phyloP scores from a whole-genome alignment of 768 basidiomycete genomes.

The Filobasidium floriforme region DNA sequence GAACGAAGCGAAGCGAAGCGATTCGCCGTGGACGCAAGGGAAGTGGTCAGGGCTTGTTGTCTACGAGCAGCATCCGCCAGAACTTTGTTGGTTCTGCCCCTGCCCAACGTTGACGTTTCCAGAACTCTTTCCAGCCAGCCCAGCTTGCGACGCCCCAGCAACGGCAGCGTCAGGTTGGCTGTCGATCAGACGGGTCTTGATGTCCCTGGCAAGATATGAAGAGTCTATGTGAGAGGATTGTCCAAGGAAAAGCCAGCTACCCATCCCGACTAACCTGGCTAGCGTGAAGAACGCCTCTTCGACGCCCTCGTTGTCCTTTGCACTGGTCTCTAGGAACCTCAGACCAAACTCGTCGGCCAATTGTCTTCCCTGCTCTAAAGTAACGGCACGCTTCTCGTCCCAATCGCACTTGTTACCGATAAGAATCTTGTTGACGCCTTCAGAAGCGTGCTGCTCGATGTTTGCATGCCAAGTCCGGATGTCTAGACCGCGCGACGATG shows the following conservation, averaged over 20 bases:
- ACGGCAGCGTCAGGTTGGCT: slow-evolving; percentile 49
- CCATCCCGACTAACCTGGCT: slow-evolving; percentile 61
- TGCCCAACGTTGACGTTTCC: slow-evolving; percentile 31
- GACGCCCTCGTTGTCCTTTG: slow-evolving; percentile 93
- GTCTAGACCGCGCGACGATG: slow-evolving; percentile 52
- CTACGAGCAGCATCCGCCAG: slow-evolving; percentile 28
- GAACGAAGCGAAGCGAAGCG: not conserved
- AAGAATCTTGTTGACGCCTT: slow-evolving; percentile 98
- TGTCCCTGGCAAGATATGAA: slow-evolving; percentile 54
- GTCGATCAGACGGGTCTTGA: slow-evolving; percentile 94
- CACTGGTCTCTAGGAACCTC: slow-evolving; percentile 94
- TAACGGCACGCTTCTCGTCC: slow-evolving; percentile 88
- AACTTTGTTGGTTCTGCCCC: slow-evolving; percentile 16
- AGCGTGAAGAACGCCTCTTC: slow-evolving; percentile 98
- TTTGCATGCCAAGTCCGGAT: slow-evolving; percentile 97
- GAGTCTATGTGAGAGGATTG: not conserved
- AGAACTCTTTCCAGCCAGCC: slow-evolving; percentile 33
- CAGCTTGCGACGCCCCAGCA: slow-evolving; percentile 19
- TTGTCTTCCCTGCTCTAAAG: slow-evolving; percentile 82
- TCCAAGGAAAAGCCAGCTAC: not conserved
- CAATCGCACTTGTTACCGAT: slow-evolving; percentile 99
- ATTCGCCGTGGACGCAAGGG: not conserved
- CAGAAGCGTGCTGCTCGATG: slow-evolving; percentile 97
- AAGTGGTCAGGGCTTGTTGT: not conserved
- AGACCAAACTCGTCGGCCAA: slow-evolving; percentile 91